Evolutionary conservation across 192 early-diverging fungal genomes (phyloP).

Genomic region (Entomortierella beljakovae): DNA sequence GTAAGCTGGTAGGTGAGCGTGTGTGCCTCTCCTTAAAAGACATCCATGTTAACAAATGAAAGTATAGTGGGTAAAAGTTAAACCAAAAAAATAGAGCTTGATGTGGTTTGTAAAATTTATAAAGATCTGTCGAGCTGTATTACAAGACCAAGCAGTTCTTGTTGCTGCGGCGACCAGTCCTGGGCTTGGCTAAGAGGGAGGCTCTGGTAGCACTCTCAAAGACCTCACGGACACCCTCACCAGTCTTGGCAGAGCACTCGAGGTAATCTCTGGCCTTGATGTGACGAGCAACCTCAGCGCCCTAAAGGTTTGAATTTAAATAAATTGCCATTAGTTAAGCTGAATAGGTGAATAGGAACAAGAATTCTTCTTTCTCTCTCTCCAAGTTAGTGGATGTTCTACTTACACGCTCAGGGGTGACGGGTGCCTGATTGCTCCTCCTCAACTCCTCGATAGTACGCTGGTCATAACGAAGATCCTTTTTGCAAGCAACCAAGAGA

Average conservation of each 20-base stretch:
- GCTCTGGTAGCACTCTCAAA: conserved; percentile 91
- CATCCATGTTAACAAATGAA: not conserved
- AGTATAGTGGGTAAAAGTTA: not conserved
- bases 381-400: not conserved
- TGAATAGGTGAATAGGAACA: not conserved
- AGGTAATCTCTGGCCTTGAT: conserved; percentile 90
- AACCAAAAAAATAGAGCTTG: not conserved
- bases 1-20: not conserved
- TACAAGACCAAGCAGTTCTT: conserved; percentile 42
- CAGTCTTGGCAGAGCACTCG: conserved; percentile 90
- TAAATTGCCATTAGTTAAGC: too few relatives aligned
- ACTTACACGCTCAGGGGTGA: conserved; percentile 77
- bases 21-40: not conserved
- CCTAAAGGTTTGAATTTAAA: conserved; percentile 58
- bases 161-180: conserved; percentile 16
- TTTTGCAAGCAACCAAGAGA: conserved; percentile 89
- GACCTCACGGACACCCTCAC: conserved; percentile 86
- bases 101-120: not conserved
- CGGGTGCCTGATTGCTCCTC: conserved; percentile 81
- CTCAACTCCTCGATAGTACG: conserved; percentile 80
- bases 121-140: not conserved
- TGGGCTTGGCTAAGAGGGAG: conserved; percentile 62
- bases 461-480: conserved; percentile 88
- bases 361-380: too few relatives aligned
- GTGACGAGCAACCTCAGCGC: conserved; percentile 78